Percentiles rank a stretch among this genome's conserved stretches.
Evolutionary conservation across 495 filamentous ascomycete genomes (phyloP).

Genomic region (Lindgomyces ingoldianus): DNA sequence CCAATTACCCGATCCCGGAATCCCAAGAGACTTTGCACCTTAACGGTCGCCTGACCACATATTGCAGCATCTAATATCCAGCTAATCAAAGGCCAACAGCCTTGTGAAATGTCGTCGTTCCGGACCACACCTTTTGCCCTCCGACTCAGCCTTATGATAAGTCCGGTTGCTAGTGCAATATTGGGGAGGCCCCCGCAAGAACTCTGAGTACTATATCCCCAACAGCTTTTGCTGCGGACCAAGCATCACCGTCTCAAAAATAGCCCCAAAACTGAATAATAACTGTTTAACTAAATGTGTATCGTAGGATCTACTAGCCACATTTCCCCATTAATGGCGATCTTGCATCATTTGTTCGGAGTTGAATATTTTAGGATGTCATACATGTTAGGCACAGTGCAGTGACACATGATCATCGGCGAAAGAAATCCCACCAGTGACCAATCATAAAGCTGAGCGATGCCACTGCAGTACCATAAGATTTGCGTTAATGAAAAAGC

Average conservation of each 20-base stretch:
- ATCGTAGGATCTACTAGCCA: not conserved
- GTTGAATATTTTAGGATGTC: not conserved
- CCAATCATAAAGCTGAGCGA: not conserved
- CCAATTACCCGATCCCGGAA: not conserved
- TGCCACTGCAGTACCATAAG: not conserved
- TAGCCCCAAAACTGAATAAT: not conserved
- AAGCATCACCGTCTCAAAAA: not conserved
- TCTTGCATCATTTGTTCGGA: not conserved
- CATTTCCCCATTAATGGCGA: not conserved
- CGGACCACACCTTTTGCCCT: not conserved
- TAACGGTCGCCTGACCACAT: constrained; percentile 4
- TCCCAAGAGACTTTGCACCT: not conserved
- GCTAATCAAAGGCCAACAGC: constrained; percentile 27
- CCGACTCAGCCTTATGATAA: not conserved
- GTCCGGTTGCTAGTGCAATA: not conserved
- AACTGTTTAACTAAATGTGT: not conserved
- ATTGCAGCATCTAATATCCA: constrained; percentile 1
- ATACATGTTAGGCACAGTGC: not conserved
- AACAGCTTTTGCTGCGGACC: not conserved
- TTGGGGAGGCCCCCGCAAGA: not conserved
- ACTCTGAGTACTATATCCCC: not conserved
- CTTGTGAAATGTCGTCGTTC: not conserved
- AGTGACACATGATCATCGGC: no score
- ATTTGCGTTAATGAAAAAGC: not conserved
- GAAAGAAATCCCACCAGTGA: not conserved